These are phyloP conservation scores for Vicia faba DNA, from an alignment of 306 rosid genomes.

Conservation along the genomic window DNA sequence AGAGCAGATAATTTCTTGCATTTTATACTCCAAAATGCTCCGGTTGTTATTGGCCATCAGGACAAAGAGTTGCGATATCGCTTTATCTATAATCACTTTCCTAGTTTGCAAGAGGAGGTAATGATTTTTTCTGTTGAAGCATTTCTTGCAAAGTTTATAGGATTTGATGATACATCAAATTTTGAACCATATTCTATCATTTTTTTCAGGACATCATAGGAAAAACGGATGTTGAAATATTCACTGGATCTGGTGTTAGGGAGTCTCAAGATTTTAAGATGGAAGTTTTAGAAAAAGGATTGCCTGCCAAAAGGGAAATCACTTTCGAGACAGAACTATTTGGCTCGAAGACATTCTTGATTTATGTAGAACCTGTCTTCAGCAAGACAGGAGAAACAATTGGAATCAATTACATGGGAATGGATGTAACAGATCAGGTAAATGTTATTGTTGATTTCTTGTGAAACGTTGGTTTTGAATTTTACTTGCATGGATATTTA, in stretches of 20 bases:
- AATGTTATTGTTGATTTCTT: background rate
- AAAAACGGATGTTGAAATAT: constrained; percentile 92
- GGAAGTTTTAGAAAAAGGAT: constrained; percentile 88
- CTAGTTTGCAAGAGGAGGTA: constrained; percentile 95
- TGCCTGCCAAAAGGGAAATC: constrained; percentile 89
- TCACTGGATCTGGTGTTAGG: constrained; percentile 79
- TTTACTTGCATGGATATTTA: background rate
- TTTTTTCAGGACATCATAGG: constrained; percentile 76
- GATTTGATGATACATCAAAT: background rate
- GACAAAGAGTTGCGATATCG: constrained; percentile 93
- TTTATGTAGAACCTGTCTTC: constrained; percentile 88
- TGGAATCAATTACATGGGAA: constrained; percentile 95
- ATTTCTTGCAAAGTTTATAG: constrained; percentile 31
- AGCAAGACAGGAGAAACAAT: constrained; percentile 90
- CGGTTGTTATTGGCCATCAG: constrained; percentile 98
- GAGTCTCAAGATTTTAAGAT: constrained; percentile 90
- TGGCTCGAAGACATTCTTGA: constrained; percentile 85
- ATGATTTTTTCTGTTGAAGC: constrained; percentile 41
- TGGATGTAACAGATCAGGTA: constrained; percentile 98
- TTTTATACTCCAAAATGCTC: constrained; percentile 97
- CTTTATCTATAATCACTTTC: constrained; percentile 95
- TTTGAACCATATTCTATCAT: background rate
- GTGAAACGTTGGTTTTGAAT: background rate
- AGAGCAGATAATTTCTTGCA: constrained; percentile 53
- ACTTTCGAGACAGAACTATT: constrained; percentile 84